Evolutionary conservation across 371 early-diverging fungal genomes (phyloP).

Genomic region (Zopfochytrium polystomum): DNA sequence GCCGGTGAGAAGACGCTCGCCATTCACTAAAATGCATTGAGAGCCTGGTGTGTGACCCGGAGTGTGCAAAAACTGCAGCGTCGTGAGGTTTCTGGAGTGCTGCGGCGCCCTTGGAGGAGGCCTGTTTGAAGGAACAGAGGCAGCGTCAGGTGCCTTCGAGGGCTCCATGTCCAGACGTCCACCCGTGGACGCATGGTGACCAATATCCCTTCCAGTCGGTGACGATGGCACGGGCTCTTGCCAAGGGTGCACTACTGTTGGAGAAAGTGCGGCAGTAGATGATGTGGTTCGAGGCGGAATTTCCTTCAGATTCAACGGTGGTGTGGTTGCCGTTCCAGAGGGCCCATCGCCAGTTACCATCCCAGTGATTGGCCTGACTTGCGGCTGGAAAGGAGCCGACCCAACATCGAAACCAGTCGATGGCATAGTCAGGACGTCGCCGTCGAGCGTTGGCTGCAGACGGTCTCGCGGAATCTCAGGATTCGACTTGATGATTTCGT

Average conservation of each 20-base stretch:
- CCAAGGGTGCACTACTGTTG: no score
- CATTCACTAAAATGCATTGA: constrained; percentile 75
- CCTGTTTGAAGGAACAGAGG: background rate
- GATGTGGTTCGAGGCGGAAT: constrained; percentile 26
- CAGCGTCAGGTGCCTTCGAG: background rate
- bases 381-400: background rate
- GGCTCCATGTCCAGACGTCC: background rate
- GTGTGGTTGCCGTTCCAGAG: background rate
- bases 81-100: constrained; percentile 11
- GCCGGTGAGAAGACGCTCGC: constrained; percentile 72
- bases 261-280: no score
- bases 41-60: constrained; percentile 90
- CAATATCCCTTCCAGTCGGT: no score
- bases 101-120: background rate
- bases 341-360: no score
- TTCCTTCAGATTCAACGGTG: background rate
- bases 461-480: constrained; percentile 61
- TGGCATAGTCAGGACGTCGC: constrained; percentile 52
- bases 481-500: constrained; percentile 63
- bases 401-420: background rate
- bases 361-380: no score
- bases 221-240: no score
- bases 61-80: constrained; percentile 72
- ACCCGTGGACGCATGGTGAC: constrained; percentile 11
- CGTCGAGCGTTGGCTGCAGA: constrained; percentile 62